phyloP scores from a whole-genome alignment of 805 yeast species.

The Candida ortonii region DNA sequence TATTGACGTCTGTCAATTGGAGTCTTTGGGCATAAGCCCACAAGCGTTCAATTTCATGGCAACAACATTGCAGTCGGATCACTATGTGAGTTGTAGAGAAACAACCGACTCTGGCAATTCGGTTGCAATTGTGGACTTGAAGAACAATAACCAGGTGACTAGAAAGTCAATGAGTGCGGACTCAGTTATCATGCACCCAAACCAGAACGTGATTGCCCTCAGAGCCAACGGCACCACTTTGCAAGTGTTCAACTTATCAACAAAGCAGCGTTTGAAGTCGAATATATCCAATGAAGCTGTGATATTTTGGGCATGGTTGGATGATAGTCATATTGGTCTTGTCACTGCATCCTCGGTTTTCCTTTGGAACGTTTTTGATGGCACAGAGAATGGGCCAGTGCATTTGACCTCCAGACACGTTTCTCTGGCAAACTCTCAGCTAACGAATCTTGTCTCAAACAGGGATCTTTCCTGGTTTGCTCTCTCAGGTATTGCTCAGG shows the following conservation, averaged over 20 bases:
- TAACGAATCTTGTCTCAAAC: conserved; percentile 86
- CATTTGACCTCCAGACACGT: conserved; percentile 82
- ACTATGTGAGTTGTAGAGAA: conserved; percentile 80
- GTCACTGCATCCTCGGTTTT: conserved; percentile 74
- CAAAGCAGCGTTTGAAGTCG: conserved; percentile 86
- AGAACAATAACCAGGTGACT: conserved; percentile 72
- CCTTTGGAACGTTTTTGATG: conserved; percentile 82
- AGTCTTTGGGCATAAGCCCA: conserved; percentile 81
- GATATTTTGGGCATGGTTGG: conserved; percentile 93
- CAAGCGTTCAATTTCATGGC: conserved; percentile 86
- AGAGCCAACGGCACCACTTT: conserved; percentile 96
- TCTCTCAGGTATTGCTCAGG: conserved; percentile 91
- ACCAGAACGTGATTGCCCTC: conserved; percentile 82
- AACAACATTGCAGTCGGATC: conserved; percentile 91
- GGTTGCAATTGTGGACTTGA: conserved; percentile 90
- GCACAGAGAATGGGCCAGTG: conserved; percentile 76
- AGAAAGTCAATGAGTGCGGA: conserved; percentile 97
- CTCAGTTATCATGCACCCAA: conserved; percentile 94
- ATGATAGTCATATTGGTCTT: conserved; percentile 69
- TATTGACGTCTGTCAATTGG: conserved; percentile 89
- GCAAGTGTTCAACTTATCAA: conserved; percentile 85
- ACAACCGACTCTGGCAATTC: conserved; percentile 63
- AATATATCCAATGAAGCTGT: conserved; percentile 85
- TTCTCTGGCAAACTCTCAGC: conserved; percentile 73
- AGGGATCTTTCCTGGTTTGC: conserved; percentile 88